phyloP scores from a whole-genome alignment of 2,329 filamentous ascomycete species.

The Alternaria solani region DNA sequence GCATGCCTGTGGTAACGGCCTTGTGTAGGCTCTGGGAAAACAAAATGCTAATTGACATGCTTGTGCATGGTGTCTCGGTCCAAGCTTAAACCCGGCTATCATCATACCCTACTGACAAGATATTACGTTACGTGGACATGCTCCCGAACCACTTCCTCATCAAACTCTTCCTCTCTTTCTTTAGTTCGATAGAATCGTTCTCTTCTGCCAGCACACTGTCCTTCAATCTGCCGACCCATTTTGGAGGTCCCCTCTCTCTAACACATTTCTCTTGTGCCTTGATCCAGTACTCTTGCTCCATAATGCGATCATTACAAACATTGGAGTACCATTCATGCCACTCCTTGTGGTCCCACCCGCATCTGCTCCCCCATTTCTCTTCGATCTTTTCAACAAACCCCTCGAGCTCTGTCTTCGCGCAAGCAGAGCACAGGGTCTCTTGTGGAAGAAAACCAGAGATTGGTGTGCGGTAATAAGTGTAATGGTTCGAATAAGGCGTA shows the following conservation, averaged over 20 bases:
- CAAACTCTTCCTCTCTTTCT: slow-evolving; percentile 20
- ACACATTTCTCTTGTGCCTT: slow-evolving; percentile 41
- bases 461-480: slow-evolving; percentile 33
- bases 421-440: slow-evolving; percentile 36
- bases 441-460: slow-evolving; percentile 27
- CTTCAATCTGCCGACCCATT: slow-evolving; percentile 4
- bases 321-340: slow-evolving; percentile 39
- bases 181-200: slow-evolving; percentile 10
- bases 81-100: background rate
- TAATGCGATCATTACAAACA: slow-evolving; percentile 24
- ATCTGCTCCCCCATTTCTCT: slow-evolving; percentile 33
- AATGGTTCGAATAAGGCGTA: slow-evolving; percentile 37
- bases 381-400: slow-evolving; percentile 26
- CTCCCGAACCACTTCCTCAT: slow-evolving; percentile 31
- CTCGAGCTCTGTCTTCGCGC: slow-evolving; percentile 36
- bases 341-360: slow-evolving; percentile 32
- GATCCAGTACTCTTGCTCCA: slow-evolving; percentile 40
- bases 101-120: background rate
- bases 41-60: background rate
- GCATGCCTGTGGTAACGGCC: background rate
- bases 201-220: slow-evolving; percentile 10
- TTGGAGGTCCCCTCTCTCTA: slow-evolving; percentile 23
- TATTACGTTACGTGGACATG: slow-evolving; percentile 1
- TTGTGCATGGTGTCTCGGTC: background rate
- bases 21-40: background rate